Evolutionary conservation across 768 basidiomycete species (phyloP), one percentile per base, ranked within the genome.

Genomic region (Serendipita vermifera): DNA sequence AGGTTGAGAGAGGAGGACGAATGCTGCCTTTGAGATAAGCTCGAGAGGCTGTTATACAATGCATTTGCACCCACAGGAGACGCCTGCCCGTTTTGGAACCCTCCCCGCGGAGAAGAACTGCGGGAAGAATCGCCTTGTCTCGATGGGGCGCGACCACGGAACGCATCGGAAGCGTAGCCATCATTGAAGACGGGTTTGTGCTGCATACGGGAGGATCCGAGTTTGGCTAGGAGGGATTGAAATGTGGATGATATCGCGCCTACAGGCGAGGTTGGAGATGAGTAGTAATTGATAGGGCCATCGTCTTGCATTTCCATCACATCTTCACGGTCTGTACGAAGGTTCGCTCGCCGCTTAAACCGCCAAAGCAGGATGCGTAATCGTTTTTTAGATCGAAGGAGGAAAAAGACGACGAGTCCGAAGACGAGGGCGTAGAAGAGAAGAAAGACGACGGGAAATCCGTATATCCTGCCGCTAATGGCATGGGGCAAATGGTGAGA

Each of bases 401-500:
- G 29, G 26, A 60, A 33, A 32, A 53, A 56, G 20, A 38, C 48
- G 9, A 62, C 15, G 3, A 62, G 20, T 3, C 33, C 29, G 14
- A 60, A 27, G 24, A 59, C 39, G 35, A 46, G 27, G 26, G 46
- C 33, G 33, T 57, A 62, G 22, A 61, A 43, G 5, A 59, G 14
- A 29, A 62, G 26, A 31, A 59, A 20, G 2, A 61, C 36, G n/a
- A 60, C 33, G 5, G 61, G 58, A 31, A 61, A 62, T 1, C 61
- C 61, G 17, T 57, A 26, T 6, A 57, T 33, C 29, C 75, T 69
- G 27, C 83, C 73, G 5, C 76, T 78, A 22, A 89, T 69, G 7
- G 76, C 78, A 11, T 75, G 62, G 7, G 85, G 85, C 20, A 89
- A 69, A 63, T 82, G 83, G n/a, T 80, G 75, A 24, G 79, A 75